Evolutionary conservation across 1,139 yeast genomes (phyloP).

Genomic region (Diutina scorzettiae): DNA sequence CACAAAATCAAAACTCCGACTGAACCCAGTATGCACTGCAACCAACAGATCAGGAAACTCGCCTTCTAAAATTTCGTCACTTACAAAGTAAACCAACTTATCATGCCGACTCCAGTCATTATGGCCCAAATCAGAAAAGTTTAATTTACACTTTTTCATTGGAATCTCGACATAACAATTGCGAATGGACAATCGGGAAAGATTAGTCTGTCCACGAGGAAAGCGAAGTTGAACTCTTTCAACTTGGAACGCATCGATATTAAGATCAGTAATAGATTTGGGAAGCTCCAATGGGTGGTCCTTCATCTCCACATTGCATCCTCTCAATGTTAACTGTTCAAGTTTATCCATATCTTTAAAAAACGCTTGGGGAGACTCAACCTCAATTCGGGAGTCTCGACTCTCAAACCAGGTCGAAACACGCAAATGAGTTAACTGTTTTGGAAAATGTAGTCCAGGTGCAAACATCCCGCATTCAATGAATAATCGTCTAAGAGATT

Average conservation of each 20-base stretch:
- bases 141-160: background rate
- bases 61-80: conserved; percentile 1
- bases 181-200: background rate
- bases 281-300: background rate
- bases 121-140: background rate
- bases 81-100: background rate
- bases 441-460: background rate
- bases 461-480: background rate
- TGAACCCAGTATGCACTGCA: background rate
- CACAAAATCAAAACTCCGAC: background rate
- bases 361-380: background rate
- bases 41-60: background rate
- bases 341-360: background rate
- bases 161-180: conserved; percentile 3
- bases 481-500: background rate
- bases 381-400: background rate
- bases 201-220: background rate
- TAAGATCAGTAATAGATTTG: background rate
- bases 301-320: background rate
- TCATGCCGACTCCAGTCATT: background rate
- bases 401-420: background rate
- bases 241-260: background rate
- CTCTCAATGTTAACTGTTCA: background rate
- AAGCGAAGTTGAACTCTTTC: background rate
- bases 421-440: background rate